A percentile compares a stretch with the other conserved stretches of the same genome.
Evolutionary conservation across 1,284 basidiomycete species (phyloP).

Genomic region (Jaminaea rosea): DNA sequence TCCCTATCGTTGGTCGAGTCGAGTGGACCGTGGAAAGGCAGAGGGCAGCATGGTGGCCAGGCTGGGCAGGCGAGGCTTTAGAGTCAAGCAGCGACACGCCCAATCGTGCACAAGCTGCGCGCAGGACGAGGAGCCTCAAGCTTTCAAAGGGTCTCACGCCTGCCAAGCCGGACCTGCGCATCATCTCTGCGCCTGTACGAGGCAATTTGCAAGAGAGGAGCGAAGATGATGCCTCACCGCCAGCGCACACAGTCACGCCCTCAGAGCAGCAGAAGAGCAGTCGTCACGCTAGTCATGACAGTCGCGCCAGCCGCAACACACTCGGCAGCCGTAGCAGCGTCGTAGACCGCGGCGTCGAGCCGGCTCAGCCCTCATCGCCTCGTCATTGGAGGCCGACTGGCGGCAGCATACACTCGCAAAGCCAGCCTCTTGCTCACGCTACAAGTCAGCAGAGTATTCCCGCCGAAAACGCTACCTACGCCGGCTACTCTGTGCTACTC

Average conservation of each 20-base stretch:
- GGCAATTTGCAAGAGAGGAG: no score
- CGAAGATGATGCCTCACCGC: no score
- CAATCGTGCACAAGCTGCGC: background rate
- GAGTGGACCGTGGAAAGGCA: conserved; percentile 40
- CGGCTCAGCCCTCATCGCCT: background rate
- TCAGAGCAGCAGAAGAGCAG: no score
- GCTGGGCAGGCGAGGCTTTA: conserved; percentile 12
- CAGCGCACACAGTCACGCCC: no score
- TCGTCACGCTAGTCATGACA: no score
- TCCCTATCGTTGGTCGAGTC: conserved; percentile 40
- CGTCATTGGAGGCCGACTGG: background rate
- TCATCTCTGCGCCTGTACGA: no score
- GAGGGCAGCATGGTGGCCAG: conserved; percentile 37
- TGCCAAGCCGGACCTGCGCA: no score
- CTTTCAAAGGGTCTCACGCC: background rate
- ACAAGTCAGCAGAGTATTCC: background rate
- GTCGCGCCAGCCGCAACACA: no score
- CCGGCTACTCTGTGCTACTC: conserved; percentile 11
- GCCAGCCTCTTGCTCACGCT: no score
- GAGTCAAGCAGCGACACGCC: conserved; percentile 4
- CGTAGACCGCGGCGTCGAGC: background rate
- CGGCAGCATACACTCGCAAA: background rate
- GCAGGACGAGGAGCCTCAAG: background rate
- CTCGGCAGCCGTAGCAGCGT: no score
- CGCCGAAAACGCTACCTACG: conserved; percentile 5